These are phyloP conservation scores for Westerdykella aurantiaca DNA, from an alignment of 2,329 filamentous ascomycete species.

Conservation along the genomic window DNA sequence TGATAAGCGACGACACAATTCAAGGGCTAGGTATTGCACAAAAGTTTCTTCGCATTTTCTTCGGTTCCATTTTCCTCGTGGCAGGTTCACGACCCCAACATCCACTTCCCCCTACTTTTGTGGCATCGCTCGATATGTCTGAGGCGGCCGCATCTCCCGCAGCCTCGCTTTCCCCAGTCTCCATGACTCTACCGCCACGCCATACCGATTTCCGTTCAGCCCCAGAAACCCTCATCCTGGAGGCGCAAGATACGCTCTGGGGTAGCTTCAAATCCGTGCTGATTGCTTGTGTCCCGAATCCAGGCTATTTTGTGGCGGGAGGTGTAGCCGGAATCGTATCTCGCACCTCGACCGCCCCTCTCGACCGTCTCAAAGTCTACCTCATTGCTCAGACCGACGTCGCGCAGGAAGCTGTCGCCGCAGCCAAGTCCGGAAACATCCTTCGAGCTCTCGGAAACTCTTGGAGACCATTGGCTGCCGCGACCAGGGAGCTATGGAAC, in stretches of 20 bases:
- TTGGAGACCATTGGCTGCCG: slow-evolving; percentile 63
- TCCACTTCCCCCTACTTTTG: slow-evolving; percentile 20
- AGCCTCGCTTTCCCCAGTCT: slow-evolving; percentile 16
- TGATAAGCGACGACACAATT: slow-evolving; percentile 83
- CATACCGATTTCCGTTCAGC: slow-evolving; percentile 1
- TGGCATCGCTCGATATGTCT: slow-evolving; percentile 23
- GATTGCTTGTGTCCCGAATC: slow-evolving; percentile 64
- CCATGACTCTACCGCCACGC: slow-evolving; percentile 35
- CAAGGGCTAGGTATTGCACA: slow-evolving; percentile 85
- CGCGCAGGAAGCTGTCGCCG: slow-evolving; percentile 54
- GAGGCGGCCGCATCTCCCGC: slow-evolving; percentile 12
- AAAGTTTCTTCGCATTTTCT: slow-evolving; percentile 64
- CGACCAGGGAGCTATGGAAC: slow-evolving; percentile 72
- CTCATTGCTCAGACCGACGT: slow-evolving; percentile 82
- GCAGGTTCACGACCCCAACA: slow-evolving; percentile 46
- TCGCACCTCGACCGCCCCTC: slow-evolving; percentile 87
- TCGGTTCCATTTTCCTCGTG: slow-evolving; percentile 69
- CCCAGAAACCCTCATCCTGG: slow-evolving; percentile 23
- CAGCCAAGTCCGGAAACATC: slow-evolving; percentile 65
- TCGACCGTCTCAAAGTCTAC: slow-evolving; percentile 96
- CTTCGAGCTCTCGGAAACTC: slow-evolving; percentile 60
- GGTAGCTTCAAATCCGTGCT: slow-evolving; percentile 42
- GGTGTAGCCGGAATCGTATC: slow-evolving; percentile 91
- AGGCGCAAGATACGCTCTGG: slow-evolving; percentile 23
- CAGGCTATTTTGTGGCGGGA: slow-evolving; percentile 97